These are phyloP conservation scores for Dianthus caryophyllus DNA, from an alignment of 148 eudicot species.

Conservation along the genomic window DNA sequence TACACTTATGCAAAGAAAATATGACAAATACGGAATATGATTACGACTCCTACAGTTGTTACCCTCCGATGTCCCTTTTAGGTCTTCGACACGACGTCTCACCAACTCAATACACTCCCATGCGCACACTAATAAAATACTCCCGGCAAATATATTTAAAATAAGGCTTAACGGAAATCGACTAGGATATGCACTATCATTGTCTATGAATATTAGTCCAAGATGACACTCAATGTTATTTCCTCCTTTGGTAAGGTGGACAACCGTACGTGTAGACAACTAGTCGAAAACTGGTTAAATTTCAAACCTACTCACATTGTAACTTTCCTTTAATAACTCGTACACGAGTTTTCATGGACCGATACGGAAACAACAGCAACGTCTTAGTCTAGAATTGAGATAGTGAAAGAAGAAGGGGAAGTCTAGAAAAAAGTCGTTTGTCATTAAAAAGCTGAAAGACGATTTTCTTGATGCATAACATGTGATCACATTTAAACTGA, in stretches of 20 bases:
- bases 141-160: neutral
- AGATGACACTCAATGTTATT: neutral
- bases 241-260: constrained; percentile 16
- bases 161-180: constrained; percentile 10
- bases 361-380: neutral
- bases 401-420: too few species aligned
- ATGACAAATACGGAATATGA: neutral
- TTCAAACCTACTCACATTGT: constrained; percentile 14
- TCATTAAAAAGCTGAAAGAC: too few species aligned
- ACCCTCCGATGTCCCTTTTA: neutral
- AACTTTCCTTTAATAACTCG: neutral
- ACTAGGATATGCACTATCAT: constrained; percentile 5
- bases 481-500: too few species aligned
- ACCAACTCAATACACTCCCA: neutral
- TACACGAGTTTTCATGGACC: neutral
- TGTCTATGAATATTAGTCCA: neutral
- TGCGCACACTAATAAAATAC: neutral
- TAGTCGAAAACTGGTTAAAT: constrained; percentile 12
- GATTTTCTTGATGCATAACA: too few species aligned
- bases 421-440: too few species aligned
- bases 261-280: constrained; percentile 15
- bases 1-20: neutral
- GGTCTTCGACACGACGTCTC: neutral
- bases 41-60: neutral
- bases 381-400: too few species aligned